These are phyloP conservation scores for Rhizopus stolonifer DNA, from an alignment of 371 early-diverging fungal species.

Conservation along the genomic window DNA sequence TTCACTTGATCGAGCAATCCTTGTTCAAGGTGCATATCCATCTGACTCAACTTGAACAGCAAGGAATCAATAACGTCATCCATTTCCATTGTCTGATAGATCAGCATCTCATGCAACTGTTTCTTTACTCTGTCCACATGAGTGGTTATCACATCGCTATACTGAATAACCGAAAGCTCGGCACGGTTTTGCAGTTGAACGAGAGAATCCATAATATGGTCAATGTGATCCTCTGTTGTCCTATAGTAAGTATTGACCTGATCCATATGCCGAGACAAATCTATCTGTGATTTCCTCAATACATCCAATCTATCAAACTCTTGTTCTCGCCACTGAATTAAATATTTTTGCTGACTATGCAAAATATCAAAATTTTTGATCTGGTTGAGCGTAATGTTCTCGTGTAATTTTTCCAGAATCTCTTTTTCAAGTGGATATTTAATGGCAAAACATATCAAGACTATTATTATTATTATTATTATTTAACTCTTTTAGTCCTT, in stretches of 20 bases:
- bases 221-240: conserved; percentile 2
- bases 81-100: not conserved
- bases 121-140: not conserved
- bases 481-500: not conserved
- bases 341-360: conserved; percentile 11
- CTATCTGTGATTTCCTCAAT: conserved; percentile 9
- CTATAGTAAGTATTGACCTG: not conserved
- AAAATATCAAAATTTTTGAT: conserved; percentile 20
- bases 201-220: conserved; percentile 5
- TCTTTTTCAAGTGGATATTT: conserved; percentile 28
- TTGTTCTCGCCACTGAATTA: conserved; percentile 22
- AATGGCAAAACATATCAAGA: conserved; percentile 26
- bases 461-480: conserved; percentile 7
- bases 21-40: not conserved
- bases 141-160: not conserved
- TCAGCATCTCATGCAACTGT: not conserved
- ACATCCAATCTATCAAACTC: conserved; percentile 12
- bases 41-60: not conserved
- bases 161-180: not conserved
- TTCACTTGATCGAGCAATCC: not conserved
- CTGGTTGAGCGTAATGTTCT: conserved; percentile 21
- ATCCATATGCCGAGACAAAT: conserved; percentile 9
- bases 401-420: conserved; percentile 13
- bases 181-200: conserved; percentile 8
- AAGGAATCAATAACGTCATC: not conserved